Base-by-base conservation (phyloP, 2,329 filamentous ascomycete species). In the Arthrobotrys iridis region DNA sequence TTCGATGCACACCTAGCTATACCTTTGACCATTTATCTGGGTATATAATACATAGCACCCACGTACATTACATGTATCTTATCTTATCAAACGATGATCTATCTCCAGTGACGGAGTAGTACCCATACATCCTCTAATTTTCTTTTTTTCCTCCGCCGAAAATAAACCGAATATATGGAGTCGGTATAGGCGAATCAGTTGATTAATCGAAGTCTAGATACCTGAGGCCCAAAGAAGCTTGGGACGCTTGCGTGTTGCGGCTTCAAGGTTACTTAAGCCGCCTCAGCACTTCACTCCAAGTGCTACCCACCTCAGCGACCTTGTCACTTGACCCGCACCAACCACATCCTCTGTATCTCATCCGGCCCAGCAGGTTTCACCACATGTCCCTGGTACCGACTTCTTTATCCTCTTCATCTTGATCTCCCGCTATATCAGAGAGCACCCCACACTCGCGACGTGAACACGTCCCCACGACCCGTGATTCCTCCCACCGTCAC, bases 391-490 rank as follows among this genome's bases (percentile, higher is more conserved):
- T n/a, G 22, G 20, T 35, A 55, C 18, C 46, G 20, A 4, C 30
- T 13, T 18, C 20, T 4, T 20, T 22, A 40, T 26, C 45, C 18
- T 10, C 24, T 10, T 15, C 20, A 24, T 28, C 33, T 22, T 20
- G 18, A 20, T 13, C 20, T 43, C 37, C 46, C 22, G 22, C 35
- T 45, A 18, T 48, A 52, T 55, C 28, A 26, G 35, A 65, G 11
- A 30, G 28, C 60, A 55, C 24, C 30, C 24, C 5, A 22, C 60
- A 20, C 35, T 37, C 26, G 22, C 24, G 62, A 65, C 62, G 30
- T 33, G 48, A 40, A 41, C 46, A 65, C 60, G 46, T 41, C 35
- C 20, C 37, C 48, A 74, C 67, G 55, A 55, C 60, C 33, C 46
- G 60, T 67, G 64, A 67, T 59, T 45, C 46, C 22, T 26, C 33